Percentiles rank a stretch among this genome's conserved stretches.
Conservation (phyloP, 2,329 filamentous ascomycete genomes). For the Colletotrichum acutatum region DNA sequence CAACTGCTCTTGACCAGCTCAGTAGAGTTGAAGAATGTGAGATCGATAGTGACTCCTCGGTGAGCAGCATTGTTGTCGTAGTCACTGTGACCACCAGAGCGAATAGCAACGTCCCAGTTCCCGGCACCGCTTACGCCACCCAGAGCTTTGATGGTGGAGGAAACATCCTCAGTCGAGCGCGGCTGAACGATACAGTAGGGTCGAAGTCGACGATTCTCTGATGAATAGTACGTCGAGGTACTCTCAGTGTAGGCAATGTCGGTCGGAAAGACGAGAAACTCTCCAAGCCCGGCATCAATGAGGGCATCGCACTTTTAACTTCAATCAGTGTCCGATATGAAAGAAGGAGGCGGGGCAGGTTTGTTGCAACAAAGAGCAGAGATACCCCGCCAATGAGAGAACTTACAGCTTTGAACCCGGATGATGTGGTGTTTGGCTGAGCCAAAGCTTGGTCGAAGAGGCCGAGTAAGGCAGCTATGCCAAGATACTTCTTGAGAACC, state of each 20-base stretch:
- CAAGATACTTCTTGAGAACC: background rate
- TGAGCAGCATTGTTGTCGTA: slow-evolving; percentile 54
- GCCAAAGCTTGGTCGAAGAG: background rate
- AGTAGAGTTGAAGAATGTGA: slow-evolving; percentile 45
- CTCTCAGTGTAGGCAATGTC: slow-evolving; percentile 9
- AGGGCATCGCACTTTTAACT: slow-evolving; percentile 22
- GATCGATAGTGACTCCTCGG: slow-evolving; percentile 51
- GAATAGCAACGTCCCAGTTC: slow-evolving; percentile 46
- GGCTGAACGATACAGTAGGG: slow-evolving; percentile 43
- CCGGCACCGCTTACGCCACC: background rate
- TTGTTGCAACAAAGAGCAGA: too few relatives aligned
- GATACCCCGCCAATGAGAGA: background rate
- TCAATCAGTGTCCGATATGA: background rate
- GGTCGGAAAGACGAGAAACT: slow-evolving; percentile 18
- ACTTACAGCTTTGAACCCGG: slow-evolving; percentile 11
- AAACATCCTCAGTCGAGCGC: slow-evolving; percentile 37
- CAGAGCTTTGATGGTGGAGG: slow-evolving; percentile 34
- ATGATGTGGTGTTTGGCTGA: background rate
- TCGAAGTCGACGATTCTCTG: slow-evolving; percentile 36
- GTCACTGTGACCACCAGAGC: slow-evolving; percentile 58
- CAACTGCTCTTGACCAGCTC: slow-evolving; percentile 36
- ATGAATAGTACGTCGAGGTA: slow-evolving; percentile 38
- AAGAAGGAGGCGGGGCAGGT: background rate
- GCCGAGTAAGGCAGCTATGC: background rate
- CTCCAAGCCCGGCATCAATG: slow-evolving; percentile 11